Base-by-base conservation (phyloP, 345 rosid genomes). In the Eucalyptus grandis region DNA sequence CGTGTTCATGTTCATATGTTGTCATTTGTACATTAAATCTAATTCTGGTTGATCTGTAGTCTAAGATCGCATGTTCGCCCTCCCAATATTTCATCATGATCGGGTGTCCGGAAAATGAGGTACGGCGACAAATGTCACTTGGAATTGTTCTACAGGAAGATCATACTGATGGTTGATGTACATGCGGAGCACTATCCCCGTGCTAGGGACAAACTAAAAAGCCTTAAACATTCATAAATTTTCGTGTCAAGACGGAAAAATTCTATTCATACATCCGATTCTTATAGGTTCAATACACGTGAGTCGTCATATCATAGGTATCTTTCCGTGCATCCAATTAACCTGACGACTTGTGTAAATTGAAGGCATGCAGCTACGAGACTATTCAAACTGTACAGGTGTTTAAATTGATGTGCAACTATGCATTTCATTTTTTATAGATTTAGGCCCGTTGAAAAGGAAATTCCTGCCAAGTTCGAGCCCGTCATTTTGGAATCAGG, bases 401-500 rank as follows among this genome's bases (percentile, higher is more conserved):
- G 77, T n/a, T 65, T 30, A 30, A 65, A 14, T 65, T 30, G 9
- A n/a, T 4, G 37, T 65, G 14, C 77, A n/a, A 65, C 37, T 65
- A 4, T 65, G 77, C 37, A 65, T n/a, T 65, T 65, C n/a, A 13
- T 62, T 30, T 30, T 65, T n/a, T 65, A 65, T n/a, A 65, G 77
- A 65, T 65, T 65, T 65, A 95, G 97, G 82, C 97, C 95, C 40
- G 94, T 93, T 27, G 96, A 95, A 89, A 97, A 94, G 49, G 95
- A 93, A 77, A 96, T 92, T 40, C 98, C 99, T 4, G 96, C 98
- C 97, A 96, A 93, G 88, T 95, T 95, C 27, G 93, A 94, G 44
- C 97, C 97, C 88, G 90, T 94, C 94, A 94, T 95, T 80, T 90
- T 91, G 88, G 96, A 93, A 89, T 93, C 93, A 21, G 96, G 95